Evolutionary conservation across 176 grass and related monocot species (phyloP).

Genomic region (Themeda triandra): DNA sequence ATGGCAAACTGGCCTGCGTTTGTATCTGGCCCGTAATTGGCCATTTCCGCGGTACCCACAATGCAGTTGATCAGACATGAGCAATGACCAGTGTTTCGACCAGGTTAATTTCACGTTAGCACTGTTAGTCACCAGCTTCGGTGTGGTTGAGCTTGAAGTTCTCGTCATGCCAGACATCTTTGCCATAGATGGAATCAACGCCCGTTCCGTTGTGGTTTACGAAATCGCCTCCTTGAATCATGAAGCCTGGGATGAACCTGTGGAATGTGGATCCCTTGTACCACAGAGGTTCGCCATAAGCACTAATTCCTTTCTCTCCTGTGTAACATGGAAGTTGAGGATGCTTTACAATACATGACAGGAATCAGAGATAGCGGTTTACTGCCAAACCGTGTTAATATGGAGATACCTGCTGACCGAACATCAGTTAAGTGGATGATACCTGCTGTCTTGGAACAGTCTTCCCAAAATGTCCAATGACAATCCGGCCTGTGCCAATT

Average conservation of each 20-base stretch:
- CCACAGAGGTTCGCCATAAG: neutral
- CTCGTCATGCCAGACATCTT: neutral
- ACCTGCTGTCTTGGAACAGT: conserved; percentile 23
- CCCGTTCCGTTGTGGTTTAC: neutral
- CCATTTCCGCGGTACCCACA: conserved; percentile 50
- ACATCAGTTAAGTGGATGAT: too few species aligned
- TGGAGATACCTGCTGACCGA: too few species aligned
- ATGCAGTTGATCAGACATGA: neutral
- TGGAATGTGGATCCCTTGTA: conserved; percentile 21
- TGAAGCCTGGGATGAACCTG: conserved; percentile 15
- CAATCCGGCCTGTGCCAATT: neutral
- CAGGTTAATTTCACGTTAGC: neutral
- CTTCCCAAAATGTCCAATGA: conserved; percentile 9
- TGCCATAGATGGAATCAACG: neutral
- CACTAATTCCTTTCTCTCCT: conserved; percentile 21
- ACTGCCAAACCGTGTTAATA: neutral
- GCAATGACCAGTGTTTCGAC: neutral
- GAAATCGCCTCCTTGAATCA: conserved; percentile 16
- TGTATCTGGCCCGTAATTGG: conserved; percentile 49
- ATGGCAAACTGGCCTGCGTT: conserved; percentile 67
- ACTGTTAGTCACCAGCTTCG: neutral
- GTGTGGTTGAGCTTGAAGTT: conserved; percentile 8
- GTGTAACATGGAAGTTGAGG: neutral
- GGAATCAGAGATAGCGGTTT: neutral
- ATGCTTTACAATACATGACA: neutral